Evolutionary conservation across 371 early-diverging fungal species (phyloP).

Genomic region (Haplosporangium sp.): DNA sequence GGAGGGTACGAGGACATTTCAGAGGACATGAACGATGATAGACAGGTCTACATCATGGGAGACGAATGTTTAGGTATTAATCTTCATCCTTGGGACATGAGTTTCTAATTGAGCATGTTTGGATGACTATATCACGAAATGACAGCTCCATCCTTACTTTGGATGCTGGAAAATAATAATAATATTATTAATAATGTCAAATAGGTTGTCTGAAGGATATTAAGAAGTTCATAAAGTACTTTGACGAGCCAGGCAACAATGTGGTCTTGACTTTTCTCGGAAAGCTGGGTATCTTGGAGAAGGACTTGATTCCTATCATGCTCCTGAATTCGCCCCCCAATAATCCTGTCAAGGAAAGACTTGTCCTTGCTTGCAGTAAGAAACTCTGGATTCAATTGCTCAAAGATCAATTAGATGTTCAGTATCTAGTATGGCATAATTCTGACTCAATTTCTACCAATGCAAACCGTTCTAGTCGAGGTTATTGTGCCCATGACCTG

Average conservation of each 20-base stretch:
- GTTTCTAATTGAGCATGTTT: neutral
- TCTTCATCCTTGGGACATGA: neutral
- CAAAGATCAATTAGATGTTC: neutral
- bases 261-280: slow-evolving; percentile 75
- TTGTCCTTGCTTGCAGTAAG: slow-evolving; percentile 71
- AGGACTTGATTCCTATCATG: slow-evolving; percentile 86
- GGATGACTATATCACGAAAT: neutral
- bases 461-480: slow-evolving; percentile 62
- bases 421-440: neutral
- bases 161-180: neutral
- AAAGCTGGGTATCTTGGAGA: slow-evolving; percentile 77
- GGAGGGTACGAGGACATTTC: slow-evolving; percentile 79
- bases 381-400: neutral
- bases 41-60: slow-evolving; percentile 77
- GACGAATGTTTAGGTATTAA: slow-evolving; percentile 81
- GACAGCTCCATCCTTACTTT: neutral
- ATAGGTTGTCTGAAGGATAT: slow-evolving; percentile 78
- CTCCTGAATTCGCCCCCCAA: slow-evolving; percentile 61
- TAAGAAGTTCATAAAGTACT: slow-evolving; percentile 80
- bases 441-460: neutral
- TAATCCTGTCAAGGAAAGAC: slow-evolving; percentile 55
- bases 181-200: neutral
- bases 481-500: slow-evolving; percentile 83
- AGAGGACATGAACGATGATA: slow-evolving; percentile 49
- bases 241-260: slow-evolving; percentile 72